Evolutionary conservation across 2,329 filamentous ascomycete species (phyloP).

Genomic region (Simplicillium aogashimaense): DNA sequence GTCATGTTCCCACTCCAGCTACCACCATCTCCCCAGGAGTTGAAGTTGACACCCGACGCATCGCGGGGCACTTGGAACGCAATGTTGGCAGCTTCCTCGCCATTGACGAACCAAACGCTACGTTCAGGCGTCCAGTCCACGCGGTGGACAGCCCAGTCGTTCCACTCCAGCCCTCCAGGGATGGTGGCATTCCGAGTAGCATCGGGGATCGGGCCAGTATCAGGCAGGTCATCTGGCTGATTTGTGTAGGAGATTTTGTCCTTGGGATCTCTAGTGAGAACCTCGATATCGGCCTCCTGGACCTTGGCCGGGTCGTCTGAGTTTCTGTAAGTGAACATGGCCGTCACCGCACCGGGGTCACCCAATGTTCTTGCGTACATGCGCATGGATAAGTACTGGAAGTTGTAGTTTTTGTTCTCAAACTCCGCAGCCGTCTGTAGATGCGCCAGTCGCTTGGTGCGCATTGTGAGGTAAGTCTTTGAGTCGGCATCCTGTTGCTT

Average conservation of each 20-base stretch:
- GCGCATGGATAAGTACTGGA: slow-evolving; percentile 26
- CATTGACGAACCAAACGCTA: slow-evolving; percentile 48
- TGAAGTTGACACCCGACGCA: slow-evolving; percentile 42
- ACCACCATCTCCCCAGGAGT: slow-evolving; percentile 52
- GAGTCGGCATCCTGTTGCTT: slow-evolving; percentile 17
- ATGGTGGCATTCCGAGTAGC: slow-evolving; percentile 39
- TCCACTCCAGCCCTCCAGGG: slow-evolving; percentile 33
- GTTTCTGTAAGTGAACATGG: slow-evolving; percentile 42
- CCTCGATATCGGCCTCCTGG: slow-evolving; percentile 44
- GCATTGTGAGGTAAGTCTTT: slow-evolving; percentile 36
- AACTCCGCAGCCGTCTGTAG: slow-evolving; percentile 41
- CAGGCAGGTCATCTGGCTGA: slow-evolving; percentile 40
- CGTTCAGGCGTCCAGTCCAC: slow-evolving; percentile 47
- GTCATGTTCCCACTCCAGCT: slow-evolving; percentile 51
- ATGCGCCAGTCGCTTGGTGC: slow-evolving; percentile 29
- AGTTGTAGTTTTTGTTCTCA: slow-evolving; percentile 21
- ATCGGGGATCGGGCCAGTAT: slow-evolving; percentile 30
- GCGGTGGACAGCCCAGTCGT: slow-evolving; percentile 47
- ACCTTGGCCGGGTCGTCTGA: slow-evolving; percentile 23
- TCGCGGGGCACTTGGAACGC: slow-evolving; percentile 45
- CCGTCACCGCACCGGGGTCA: slow-evolving; percentile 36
- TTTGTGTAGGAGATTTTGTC: slow-evolving; percentile 47
- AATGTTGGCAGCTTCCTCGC: slow-evolving; percentile 37
- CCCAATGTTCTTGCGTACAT: slow-evolving; percentile 42
- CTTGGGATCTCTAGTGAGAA: slow-evolving; percentile 35